A percentile compares a stretch with the other conserved stretches of the same genome.
Evolutionary conservation across 352 stramenopile species (phyloP).

Genomic region (Pythium aristosporum): DNA sequence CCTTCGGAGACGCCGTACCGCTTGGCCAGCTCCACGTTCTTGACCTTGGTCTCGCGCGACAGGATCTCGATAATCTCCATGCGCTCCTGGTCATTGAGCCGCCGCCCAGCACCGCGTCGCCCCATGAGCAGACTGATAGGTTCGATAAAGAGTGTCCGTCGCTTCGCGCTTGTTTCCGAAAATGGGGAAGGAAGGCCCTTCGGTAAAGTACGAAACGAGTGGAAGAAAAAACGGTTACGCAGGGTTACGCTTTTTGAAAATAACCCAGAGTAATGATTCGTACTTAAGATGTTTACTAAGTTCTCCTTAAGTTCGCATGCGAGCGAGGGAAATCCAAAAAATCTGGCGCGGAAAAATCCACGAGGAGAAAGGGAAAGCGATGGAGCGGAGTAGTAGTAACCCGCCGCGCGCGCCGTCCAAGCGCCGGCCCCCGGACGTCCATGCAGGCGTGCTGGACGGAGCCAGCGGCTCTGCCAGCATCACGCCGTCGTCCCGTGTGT

Average conservation of each 20-base stretch:
- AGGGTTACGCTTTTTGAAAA: not conserved
- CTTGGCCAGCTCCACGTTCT: conserved; percentile 86
- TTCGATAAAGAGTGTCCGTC: not conserved
- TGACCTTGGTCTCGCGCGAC: conserved; percentile 76
- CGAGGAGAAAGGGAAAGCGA: conserved; percentile 4
- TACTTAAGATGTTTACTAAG: no score
- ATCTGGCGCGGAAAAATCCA: not conserved
- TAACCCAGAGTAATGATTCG: no score
- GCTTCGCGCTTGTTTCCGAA: conserved; percentile 31
- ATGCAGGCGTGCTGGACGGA: conserved; percentile 7
- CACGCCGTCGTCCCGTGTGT: not conserved
- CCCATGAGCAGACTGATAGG: conserved; percentile 41
- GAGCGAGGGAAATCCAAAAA: not conserved
- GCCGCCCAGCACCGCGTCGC: conserved; percentile 66
- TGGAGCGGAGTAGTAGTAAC: conserved; percentile 26
- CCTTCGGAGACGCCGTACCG: conserved; percentile 84
- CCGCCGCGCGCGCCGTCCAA: conserved; percentile 33
- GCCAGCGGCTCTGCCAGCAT: not conserved
- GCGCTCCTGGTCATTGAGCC: conserved; percentile 87
- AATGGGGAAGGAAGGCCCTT: conserved; percentile 4
- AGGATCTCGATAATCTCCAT: conserved; percentile 89
- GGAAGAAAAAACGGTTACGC: conserved; percentile 2
- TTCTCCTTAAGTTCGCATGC: no score
- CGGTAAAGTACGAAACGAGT: conserved; percentile 37
- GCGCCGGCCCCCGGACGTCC: conserved; percentile 22